Percentiles rank a stretch among this genome's conserved stretches.
Evolutionary conservation across 2,329 filamentous ascomycete genomes (phyloP).

Genomic region (Penicillium psychrosexuale): DNA sequence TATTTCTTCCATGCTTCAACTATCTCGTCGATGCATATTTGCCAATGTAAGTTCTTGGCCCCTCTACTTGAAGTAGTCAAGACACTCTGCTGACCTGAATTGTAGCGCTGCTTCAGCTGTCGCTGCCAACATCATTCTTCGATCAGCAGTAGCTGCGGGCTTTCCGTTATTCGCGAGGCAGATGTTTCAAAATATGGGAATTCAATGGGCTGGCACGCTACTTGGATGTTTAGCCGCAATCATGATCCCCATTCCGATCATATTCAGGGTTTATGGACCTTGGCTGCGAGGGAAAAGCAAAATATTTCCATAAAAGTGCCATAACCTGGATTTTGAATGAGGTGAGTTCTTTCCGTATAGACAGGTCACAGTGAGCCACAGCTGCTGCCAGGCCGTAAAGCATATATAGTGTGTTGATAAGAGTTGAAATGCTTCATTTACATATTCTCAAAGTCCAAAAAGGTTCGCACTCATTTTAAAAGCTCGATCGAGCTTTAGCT

Average conservation of each 20-base stretch:
- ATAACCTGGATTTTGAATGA: not conserved
- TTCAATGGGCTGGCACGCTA: constrained; percentile 37
- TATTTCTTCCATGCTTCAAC: constrained; percentile 32
- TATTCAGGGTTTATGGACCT: constrained; percentile 27
- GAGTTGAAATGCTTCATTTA: not conserved
- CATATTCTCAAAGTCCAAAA: not conserved
- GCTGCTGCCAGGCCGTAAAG: too few relatives aligned
- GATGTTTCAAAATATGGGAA: constrained; percentile 34
- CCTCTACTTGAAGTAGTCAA: not conserved
- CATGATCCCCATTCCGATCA: constrained; percentile 33
- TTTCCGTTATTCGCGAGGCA: constrained; percentile 36
- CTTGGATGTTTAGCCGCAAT: constrained; percentile 32
- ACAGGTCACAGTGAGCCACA: not conserved
- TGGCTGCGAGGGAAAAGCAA: constrained; percentile 24
- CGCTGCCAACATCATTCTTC: constrained; percentile 35
- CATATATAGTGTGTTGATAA: not conserved
- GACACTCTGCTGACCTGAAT: not conserved
- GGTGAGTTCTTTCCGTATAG: not conserved
- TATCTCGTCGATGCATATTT: constrained; percentile 39
- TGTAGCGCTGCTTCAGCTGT: constrained; percentile 33
- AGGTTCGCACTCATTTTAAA: not conserved
- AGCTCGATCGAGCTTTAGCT: too few relatives aligned
- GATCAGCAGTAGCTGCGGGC: constrained; percentile 29
- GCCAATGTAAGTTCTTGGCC: constrained; percentile 29
- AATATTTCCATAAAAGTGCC: not conserved